phyloP scores from a whole-genome alignment of 163 green algal species.

The Prototheca wickerhamii region DNA sequence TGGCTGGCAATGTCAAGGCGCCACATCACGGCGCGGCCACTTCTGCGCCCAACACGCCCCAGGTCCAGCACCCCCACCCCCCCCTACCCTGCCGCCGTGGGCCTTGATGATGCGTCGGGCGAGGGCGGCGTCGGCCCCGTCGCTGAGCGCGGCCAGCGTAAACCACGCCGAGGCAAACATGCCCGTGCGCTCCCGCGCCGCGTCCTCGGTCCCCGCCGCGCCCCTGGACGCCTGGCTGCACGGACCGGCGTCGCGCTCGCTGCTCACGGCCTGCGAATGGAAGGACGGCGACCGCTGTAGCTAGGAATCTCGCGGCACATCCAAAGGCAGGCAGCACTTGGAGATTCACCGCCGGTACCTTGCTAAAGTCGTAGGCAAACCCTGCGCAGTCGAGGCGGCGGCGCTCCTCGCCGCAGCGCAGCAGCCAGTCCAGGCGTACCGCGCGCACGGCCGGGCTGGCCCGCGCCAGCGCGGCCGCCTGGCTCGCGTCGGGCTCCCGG shows the following conservation, averaged over 20 bases:
- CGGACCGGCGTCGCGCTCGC: too few relatives aligned
- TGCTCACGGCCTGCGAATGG: too few relatives aligned
- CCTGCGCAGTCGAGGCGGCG: neutral
- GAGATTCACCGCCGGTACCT: too few relatives aligned
- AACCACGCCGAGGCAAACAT: constrained; percentile 35
- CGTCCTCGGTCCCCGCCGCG: too few relatives aligned
- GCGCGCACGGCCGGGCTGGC: constrained; percentile 2
- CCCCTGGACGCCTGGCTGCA: too few relatives aligned
- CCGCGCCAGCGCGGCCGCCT: constrained; percentile 1
- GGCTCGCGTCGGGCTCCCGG: neutral
- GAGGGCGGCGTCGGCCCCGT: neutral
- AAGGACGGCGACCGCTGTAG: too few relatives aligned
- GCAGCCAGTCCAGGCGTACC: constrained; percentile 41
- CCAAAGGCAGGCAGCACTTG: too few relatives aligned
- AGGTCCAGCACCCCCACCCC: neutral
- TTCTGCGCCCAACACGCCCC: too few relatives aligned
- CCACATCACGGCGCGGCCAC: too few relatives aligned
- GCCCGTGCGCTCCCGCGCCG: too few relatives aligned
- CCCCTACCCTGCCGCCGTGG: constrained; percentile 20
- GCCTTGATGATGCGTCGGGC: constrained; percentile 19
- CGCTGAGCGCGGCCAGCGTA: constrained; percentile 37
- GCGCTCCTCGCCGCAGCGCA: neutral
- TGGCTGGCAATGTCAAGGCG: too few relatives aligned
- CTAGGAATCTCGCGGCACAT: too few relatives aligned
- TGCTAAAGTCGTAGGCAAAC: neutral